These are phyloP conservation scores for Leccinum fuscescens DNA, from an alignment of 1,284 basidiomycete genomes.

Conservation along the genomic window DNA sequence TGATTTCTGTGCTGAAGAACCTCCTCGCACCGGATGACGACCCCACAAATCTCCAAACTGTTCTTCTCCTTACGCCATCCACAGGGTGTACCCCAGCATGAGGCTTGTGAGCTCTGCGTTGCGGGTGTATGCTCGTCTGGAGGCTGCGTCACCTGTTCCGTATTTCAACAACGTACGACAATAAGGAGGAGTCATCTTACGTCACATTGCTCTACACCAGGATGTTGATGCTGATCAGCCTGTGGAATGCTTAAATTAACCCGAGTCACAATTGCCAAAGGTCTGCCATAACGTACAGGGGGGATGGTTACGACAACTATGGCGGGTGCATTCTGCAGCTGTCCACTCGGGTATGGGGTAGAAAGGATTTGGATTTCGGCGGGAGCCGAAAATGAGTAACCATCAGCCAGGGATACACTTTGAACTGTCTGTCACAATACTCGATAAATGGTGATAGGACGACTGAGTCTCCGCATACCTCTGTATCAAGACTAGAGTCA, in stretches of 20 bases:
- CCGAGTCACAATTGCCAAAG: neutral
- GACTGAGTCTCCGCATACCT: neutral
- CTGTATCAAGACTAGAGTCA: neutral
- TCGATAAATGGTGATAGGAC: neutral
- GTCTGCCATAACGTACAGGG: neutral
- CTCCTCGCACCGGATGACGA: fast-evolving
- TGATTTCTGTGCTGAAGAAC: neutral
- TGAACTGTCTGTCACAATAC: neutral
- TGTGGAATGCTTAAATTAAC: neutral
- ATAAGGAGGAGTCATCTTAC: neutral
- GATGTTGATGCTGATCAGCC: neutral
- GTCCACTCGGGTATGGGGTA: neutral
- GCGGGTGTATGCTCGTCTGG: neutral
- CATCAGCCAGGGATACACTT: neutral
- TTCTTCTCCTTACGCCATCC: neutral
- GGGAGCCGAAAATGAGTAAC: neutral
- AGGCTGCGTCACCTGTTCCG: neutral
- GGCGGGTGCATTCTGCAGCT: neutral
- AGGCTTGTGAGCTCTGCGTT: neutral
- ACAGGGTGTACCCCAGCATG: neutral
- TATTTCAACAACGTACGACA: neutral
- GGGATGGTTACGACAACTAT: neutral
- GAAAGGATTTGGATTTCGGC: neutral
- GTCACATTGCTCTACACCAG: neutral
- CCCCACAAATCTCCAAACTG: neutral